phyloP scores from a whole-genome alignment of 148 eudicot species.

The Simmondsia chinensis region DNA sequence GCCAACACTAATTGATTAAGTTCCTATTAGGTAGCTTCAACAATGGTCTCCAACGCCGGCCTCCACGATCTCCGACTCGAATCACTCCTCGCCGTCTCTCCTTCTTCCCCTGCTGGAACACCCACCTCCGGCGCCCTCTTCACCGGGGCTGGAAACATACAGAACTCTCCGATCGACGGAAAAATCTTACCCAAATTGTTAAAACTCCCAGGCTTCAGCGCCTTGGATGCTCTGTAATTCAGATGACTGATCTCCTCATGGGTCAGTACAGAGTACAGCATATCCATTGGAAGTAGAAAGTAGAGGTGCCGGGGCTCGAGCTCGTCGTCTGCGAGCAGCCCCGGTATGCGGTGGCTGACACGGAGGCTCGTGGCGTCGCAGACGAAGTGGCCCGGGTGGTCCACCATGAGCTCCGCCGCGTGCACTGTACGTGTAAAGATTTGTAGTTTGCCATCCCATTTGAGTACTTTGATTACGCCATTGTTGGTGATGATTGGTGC shows the following conservation, averaged over 20 bases:
- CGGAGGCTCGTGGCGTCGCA: slow-evolving; percentile 32
- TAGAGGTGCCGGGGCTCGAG: slow-evolving; percentile 26
- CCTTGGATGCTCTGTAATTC: slow-evolving; percentile 21
- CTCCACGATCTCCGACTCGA: slow-evolving; percentile 52
- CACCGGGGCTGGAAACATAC: slow-evolving; percentile 22
- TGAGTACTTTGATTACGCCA: slow-evolving; percentile 23
- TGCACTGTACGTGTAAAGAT: slow-evolving; percentile 21
- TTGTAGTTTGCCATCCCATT: slow-evolving; percentile 25
- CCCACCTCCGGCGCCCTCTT: no score
- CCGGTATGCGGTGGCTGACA: slow-evolving; percentile 35
- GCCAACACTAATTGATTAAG: no score
- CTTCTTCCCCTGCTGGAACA: no score
- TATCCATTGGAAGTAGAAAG: slow-evolving; percentile 43
- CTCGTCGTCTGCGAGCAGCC: slow-evolving; percentile 38
- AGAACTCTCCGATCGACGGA: slow-evolving; percentile 22
- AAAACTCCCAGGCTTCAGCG: slow-evolving; percentile 22
- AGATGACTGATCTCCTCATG: slow-evolving; percentile 32
- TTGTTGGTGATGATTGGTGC: slow-evolving; percentile 30
- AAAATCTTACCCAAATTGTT: slow-evolving; percentile 31
- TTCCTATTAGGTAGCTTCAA: slow-evolving; percentile 30
- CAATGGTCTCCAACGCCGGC: slow-evolving; percentile 52
- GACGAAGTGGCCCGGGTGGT: slow-evolving; percentile 38
- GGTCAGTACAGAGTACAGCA: slow-evolving; percentile 45
- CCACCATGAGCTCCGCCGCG: slow-evolving; percentile 50
- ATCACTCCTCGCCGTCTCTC: slow-evolving; percentile 4